Evolutionary conservation across 495 filamentous ascomycete genomes (phyloP).

Genomic region (Sporormia fimetaria): DNA sequence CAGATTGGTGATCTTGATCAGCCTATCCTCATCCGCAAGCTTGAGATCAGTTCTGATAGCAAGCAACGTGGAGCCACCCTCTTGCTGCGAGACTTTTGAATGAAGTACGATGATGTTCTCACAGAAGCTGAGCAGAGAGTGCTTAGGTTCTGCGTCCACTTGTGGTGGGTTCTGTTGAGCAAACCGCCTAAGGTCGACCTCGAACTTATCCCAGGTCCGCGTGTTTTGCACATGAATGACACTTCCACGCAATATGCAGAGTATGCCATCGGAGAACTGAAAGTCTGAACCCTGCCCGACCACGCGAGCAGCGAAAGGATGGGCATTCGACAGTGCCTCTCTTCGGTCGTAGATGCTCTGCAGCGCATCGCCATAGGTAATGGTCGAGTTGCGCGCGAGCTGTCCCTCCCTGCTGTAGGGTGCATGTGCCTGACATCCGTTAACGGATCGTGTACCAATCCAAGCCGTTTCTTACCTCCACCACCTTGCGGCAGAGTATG

Average conservation of each 20-base stretch:
- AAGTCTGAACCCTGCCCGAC: constrained; percentile 51
- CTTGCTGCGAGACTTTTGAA: constrained; percentile 28
- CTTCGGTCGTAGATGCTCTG: constrained; percentile 49
- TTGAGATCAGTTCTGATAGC: constrained; percentile 41
- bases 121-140: constrained; percentile 51
- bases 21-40: constrained; percentile 18
- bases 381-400: constrained; percentile 36
- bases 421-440: constrained; percentile 40
- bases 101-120: constrained; percentile 50
- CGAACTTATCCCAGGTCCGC: constrained; percentile 22
- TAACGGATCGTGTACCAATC: constrained; percentile 7
- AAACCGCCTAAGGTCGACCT: constrained; percentile 44
- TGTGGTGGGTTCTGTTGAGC: too few relatives aligned
- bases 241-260: constrained; percentile 48
- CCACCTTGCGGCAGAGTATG: constrained; percentile 47
- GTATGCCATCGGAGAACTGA: constrained; percentile 49
- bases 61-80: constrained; percentile 43
- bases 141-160: constrained; percentile 37
- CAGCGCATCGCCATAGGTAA: constrained; percentile 45
- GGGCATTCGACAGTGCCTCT: constrained; percentile 49
- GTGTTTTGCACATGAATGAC: constrained; percentile 55
- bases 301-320: constrained; percentile 49
- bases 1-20: constrained; percentile 37
- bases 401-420: constrained; percentile 48
- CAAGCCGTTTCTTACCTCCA: constrained; percentile 40